Base-by-base conservation (phyloP, 768 basidiomycete genomes). In the Ramaria rubella region DNA sequence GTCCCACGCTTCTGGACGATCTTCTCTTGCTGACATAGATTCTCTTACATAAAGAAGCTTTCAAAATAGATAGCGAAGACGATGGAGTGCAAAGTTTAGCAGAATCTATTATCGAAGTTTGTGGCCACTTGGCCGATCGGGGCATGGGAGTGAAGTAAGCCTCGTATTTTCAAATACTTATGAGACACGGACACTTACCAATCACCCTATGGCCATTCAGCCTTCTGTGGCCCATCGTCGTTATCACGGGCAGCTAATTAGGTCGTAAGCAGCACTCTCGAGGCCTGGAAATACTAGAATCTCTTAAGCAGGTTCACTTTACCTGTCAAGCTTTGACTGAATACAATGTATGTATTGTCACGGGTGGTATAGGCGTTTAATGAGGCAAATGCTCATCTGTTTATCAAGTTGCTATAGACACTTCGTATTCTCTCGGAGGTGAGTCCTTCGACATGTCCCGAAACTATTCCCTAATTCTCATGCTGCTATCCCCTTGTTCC, bases 121-220 rank as follows among this genome's bases (percentile, higher is more conserved):
- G 67, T 58, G 62, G 64, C 15, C 67, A 70, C 46, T 64, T 63
- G 58, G 68, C 70, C 27, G 61, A 63, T 56, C 62, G 54, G 19
- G 52, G 54, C 48, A 70, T 67, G 67, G 63, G 62, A 27, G 63
- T 70, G 43, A 69, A 72, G 71, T 72, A 60, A 58, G 68, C 70
- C 58, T 49, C 57, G 51, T 6, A 42, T 46, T 33, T 43, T 49
- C 21, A 17, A 49, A n/a, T 24, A 7, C 23, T 42, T 26, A 11
- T n/a, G 12, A 34, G 34, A 21, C 49, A 57, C 54, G 55, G 56
- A 59, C 40, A 38, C 44, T 42, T 49, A 45, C 52, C 55, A 31
- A 21, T 60, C 33, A 58, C 49, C 52, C 59, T 45, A 58, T 29
- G 52, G 23, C 34, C 45, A 24, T 34, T 24, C 57, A 68, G 67